Percentiles rank a stretch among this genome's conserved stretches.
phyloP scores from a whole-genome alignment of 257 asterid species.

The Mentha longifolia region DNA sequence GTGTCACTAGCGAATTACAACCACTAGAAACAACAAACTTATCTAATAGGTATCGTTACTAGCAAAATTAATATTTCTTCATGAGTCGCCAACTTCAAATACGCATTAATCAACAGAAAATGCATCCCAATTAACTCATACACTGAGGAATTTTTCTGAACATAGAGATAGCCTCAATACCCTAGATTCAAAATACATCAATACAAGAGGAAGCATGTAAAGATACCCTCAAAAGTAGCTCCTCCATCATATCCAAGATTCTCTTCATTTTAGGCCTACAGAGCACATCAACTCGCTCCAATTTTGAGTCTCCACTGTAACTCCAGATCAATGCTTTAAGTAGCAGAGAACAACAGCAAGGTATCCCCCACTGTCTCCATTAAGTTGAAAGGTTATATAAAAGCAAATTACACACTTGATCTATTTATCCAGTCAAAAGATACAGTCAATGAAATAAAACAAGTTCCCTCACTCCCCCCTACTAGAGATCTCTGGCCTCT shows the following conservation, averaged over 20 bases:
- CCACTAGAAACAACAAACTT: no score
- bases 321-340: constrained; percentile 16
- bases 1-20: no score
- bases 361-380: background rate
- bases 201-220: background rate
- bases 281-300: constrained; percentile 11
- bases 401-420: constrained; percentile 35
- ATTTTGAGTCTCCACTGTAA: constrained; percentile 5
- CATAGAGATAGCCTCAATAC: background rate
- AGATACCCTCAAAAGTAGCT: constrained; percentile 3
- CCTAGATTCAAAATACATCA: background rate
- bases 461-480: constrained; percentile 28
- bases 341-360: background rate
- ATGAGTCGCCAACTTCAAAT: background rate
- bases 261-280: background rate
- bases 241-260: constrained; percentile 6
- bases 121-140: background rate
- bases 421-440: constrained; percentile 32
- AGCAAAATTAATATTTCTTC: background rate
- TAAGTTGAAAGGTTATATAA: background rate
- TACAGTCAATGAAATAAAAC: constrained; percentile 31
- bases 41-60: background rate
- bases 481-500: constrained; percentile 34
- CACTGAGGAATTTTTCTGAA: background rate
- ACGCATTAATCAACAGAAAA: background rate